A percentile compares a stretch with the other conserved stretches of the same genome.
Conservation (phyloP, 805 yeast genomes). For the Henningerozyma blattae region DNA sequence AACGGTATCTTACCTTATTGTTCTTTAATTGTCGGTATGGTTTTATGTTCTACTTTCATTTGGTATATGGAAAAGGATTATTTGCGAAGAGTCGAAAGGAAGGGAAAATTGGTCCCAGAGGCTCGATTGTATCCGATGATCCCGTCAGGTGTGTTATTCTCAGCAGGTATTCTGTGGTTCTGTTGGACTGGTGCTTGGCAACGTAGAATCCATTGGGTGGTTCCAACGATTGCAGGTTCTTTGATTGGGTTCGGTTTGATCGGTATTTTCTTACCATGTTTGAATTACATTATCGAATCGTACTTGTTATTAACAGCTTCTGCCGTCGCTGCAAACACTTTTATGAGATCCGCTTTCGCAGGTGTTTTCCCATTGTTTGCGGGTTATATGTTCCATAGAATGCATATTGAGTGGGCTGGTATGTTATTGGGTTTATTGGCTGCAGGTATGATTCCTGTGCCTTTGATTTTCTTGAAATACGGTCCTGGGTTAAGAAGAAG, state of each 20-base stretch:
- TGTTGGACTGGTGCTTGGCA: slow-evolving; percentile 80
- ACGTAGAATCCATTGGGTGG: slow-evolving; percentile 64
- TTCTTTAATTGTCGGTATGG: slow-evolving; percentile 59
- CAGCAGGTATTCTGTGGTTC: slow-evolving; percentile 75
- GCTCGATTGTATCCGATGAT: slow-evolving; percentile 70
- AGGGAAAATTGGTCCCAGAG: slow-evolving; percentile 61
- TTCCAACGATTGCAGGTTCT: slow-evolving; percentile 56
- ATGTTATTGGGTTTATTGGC: slow-evolving; percentile 54
- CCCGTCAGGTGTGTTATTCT: slow-evolving; percentile 56
- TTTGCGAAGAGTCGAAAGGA: slow-evolving; percentile 32
- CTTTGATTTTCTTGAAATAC: slow-evolving; percentile 47
- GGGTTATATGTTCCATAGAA: slow-evolving; percentile 49
- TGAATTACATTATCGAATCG: slow-evolving; percentile 63
- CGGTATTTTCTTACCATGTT: slow-evolving; percentile 53
- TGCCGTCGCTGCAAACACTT: slow-evolving; percentile 63
- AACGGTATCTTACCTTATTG: slow-evolving; percentile 64
- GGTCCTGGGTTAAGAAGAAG: slow-evolving; percentile 44
- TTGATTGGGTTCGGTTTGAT: slow-evolving; percentile 59
- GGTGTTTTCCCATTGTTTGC: slow-evolving; percentile 68
- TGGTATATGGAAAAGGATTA: slow-evolving; percentile 42
- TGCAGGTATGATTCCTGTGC: slow-evolving; percentile 49
- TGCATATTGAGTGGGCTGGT: slow-evolving; percentile 76
- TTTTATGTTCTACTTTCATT: slow-evolving; percentile 44
- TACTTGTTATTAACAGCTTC: slow-evolving; percentile 67
- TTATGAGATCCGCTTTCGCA: slow-evolving; percentile 56